Evolutionary conservation across 2,329 filamentous ascomycete genomes (phyloP).

Genomic region (Raffaelea deltoideospora): DNA sequence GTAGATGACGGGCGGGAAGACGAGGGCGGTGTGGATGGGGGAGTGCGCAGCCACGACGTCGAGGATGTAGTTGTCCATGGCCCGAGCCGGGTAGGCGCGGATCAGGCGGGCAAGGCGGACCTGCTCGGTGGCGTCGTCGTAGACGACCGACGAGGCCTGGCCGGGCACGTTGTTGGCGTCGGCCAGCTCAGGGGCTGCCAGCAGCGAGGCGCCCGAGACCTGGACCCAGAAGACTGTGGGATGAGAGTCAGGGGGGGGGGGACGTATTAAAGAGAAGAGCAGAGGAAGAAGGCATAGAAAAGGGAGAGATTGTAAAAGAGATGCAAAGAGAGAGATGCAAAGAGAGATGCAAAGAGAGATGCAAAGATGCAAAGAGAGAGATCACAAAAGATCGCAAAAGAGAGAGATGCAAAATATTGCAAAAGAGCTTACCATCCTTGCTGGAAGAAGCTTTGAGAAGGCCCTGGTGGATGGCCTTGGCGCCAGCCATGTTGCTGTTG

Average conservation of each 20-base stretch:
- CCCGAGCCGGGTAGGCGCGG: neutral
- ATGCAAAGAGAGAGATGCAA: too few species aligned
- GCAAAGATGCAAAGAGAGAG: too few species aligned
- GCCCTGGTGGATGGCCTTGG: neutral
- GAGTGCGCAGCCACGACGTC: neutral
- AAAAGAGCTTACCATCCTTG: too few species aligned
- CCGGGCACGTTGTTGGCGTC: neutral
- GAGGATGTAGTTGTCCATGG: conserved; percentile 1
- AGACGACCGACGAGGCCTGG: neutral
- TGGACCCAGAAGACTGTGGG: conserved; percentile 1
- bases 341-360: too few species aligned
- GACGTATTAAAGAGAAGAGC: neutral
- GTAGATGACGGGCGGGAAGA: conserved; percentile 1
- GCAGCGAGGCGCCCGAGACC: neutral
- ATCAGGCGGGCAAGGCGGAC: neutral
- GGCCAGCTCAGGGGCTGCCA: neutral
- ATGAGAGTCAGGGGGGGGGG: too few species aligned
- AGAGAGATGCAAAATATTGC: too few species aligned
- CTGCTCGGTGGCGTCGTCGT: neutral
- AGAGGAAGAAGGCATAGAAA: neutral
- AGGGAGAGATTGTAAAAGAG: neutral
- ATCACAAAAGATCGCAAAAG: too few species aligned
- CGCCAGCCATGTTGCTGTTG: neutral
- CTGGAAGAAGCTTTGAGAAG: neutral
- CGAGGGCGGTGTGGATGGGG: neutral